Base-by-base conservation (phyloP, 2,329 filamentous ascomycete species). In the Macrophomina pseudophaseolina region DNA sequence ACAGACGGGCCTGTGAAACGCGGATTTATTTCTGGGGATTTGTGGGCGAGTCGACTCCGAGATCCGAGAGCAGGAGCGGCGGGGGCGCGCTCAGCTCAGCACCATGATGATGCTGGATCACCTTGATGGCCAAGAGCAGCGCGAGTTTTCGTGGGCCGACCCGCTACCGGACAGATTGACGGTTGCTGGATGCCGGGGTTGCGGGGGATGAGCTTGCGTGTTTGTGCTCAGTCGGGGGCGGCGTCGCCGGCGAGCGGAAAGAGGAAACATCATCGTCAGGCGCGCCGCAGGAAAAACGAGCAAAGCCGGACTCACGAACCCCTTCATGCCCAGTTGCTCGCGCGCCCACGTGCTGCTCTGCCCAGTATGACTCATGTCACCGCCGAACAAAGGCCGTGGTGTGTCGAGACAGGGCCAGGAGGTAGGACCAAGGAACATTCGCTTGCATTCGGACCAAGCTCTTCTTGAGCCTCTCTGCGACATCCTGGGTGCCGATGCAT, bases 161-260 rank as follows among this genome's bases (percentile, higher is more conserved):
- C 48, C 23, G 48, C 14, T 51, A 11, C 30, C 48, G 18, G 48
- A 6, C 1, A 28, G 23, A 44, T 14, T 16, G 42, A 16, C 23
- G 48, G 6, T 30, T 33, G 18, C 38, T 58, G 38, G 54, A 9
- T 35, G 54, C 54, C 54, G n/a, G n/a, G 38, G 18, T n/a, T 14
- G 56, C 56, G 56, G 56, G 56, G 44, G 56, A 60, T 60, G 9
- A 35, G 8, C 38, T 38, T 18, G 16, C 14, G 53, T 58, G 35
- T 8, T 8, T 8, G 35, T 38, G 56, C 11, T 11, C 30, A n/a
- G 11, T 14, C 51, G 30, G 12, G 40, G 38, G 18, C 14, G n/a
- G 9, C 23, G 23, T 23, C 23, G 23, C 23, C 23, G 23, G 23
- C 23, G 23, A 18, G 40, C 56, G 40, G 30, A 44, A 35, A 32